A percentile compares a stretch with the other conserved stretches of the same genome.
Evolutionary conservation across 371 early-diverging fungal genomes (phyloP).

Genomic region (Blastocladiella emersonii): DNA sequence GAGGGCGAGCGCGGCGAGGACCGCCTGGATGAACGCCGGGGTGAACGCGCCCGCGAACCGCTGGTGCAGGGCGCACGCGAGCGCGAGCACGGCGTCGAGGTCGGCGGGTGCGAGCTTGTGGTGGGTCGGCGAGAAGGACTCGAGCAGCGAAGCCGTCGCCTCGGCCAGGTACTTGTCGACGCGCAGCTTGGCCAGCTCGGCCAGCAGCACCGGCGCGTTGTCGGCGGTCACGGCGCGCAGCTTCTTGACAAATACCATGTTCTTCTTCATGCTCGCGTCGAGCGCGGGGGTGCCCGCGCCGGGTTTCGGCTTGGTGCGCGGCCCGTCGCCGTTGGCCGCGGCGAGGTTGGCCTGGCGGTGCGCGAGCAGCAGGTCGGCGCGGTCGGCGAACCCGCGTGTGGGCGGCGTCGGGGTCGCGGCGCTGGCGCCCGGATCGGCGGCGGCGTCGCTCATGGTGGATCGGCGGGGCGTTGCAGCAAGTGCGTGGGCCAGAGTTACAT

Average conservation of each 20-base stretch:
- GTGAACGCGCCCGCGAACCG: conserved; percentile 75
- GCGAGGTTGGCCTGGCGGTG: neutral
- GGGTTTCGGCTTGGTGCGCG: too few relatives aligned
- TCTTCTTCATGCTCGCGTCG: conserved; percentile 93
- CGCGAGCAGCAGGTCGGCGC: too few relatives aligned
- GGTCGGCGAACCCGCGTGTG: too few relatives aligned
- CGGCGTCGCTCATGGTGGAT: too few relatives aligned
- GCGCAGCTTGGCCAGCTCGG: conserved; percentile 70
- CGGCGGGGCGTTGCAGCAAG: too few relatives aligned
- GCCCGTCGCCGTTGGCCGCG: neutral
- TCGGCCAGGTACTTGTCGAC: conserved; percentile 94
- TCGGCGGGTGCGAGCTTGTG: conserved; percentile 40
- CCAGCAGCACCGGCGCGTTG: conserved; percentile 45
- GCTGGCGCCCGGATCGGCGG: too few relatives aligned
- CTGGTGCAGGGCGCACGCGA: conserved; percentile 76
- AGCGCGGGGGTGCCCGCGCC: conserved; percentile 28
- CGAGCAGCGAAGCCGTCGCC: conserved; percentile 66
- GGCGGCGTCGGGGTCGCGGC: too few relatives aligned
- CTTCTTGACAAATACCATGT: conserved; percentile 86
- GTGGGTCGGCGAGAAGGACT: conserved; percentile 55
- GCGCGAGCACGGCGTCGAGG: conserved; percentile 67
- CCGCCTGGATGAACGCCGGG: conserved; percentile 37
- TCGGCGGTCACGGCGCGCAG: conserved; percentile 47
- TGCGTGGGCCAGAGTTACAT: too few relatives aligned
- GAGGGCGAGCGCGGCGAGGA: conserved; percentile 17